Conservation (phyloP, 495 filamentous ascomycete genomes). For the Aspergillus asperescens region DNA sequence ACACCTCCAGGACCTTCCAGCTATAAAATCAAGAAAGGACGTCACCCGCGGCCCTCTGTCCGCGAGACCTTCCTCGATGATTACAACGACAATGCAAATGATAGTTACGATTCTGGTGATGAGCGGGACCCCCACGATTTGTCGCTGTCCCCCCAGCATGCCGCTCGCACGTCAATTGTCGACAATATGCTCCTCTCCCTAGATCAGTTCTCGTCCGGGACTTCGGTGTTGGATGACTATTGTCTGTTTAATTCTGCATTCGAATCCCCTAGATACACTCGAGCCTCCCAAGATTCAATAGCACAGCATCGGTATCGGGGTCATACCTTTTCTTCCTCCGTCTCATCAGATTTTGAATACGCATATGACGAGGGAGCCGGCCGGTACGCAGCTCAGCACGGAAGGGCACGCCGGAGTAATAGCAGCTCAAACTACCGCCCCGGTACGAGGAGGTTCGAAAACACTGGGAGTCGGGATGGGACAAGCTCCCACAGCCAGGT, state of each 20-base stretch:
- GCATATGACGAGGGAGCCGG: slow-evolving; percentile 59
- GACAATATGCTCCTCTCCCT: slow-evolving; percentile 89
- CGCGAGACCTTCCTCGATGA: slow-evolving; percentile 50
- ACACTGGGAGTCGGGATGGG: slow-evolving; percentile 46
- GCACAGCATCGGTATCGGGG: slow-evolving; percentile 48
- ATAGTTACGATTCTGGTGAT: slow-evolving; percentile 40
- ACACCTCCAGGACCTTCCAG: slow-evolving; percentile 40
- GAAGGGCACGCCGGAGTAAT: slow-evolving; percentile 65
- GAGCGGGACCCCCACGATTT: slow-evolving; percentile 83
- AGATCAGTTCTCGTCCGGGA: slow-evolving; percentile 63
- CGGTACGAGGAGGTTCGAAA: slow-evolving; percentile 59
- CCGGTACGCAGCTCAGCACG: slow-evolving; percentile 52
- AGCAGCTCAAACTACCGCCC: slow-evolving; percentile 72
- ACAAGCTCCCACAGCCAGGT: slow-evolving; percentile 29
- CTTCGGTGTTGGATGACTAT: slow-evolving; percentile 38
- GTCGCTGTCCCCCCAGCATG: slow-evolving; percentile 67
- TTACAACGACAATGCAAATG: slow-evolving; percentile 39
- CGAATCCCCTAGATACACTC: slow-evolving; percentile 27
- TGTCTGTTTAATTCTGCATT: slow-evolving; percentile 39
- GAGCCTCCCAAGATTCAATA: slow-evolving; percentile 24
- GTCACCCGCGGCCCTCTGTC: slow-evolving; percentile 32
- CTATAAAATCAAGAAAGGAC: slow-evolving; percentile 28
- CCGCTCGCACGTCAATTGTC: slow-evolving; percentile 79
- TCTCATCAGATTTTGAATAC: slow-evolving; percentile 72
- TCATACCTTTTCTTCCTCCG: slow-evolving; percentile 60